phyloP scores from a whole-genome alignment of 169 alveolate species.

The Cytauxzoon felis region DNA sequence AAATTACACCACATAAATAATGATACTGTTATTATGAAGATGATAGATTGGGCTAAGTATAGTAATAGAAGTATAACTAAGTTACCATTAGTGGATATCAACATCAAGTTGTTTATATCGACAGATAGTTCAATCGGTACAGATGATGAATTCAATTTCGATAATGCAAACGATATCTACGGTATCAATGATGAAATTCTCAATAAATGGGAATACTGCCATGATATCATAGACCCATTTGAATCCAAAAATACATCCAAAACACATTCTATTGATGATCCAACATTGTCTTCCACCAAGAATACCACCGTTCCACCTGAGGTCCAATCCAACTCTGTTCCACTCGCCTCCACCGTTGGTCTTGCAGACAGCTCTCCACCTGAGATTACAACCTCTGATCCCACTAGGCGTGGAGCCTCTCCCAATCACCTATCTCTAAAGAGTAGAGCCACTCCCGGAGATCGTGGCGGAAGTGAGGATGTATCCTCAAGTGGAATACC shows the following conservation, averaged over 20 bases:
- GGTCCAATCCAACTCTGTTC: background rate
- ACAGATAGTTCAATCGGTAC: background rate
- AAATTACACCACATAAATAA: no score
- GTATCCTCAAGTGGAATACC: no score
- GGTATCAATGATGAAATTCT: constrained; percentile 15
- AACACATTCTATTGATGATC: background rate
- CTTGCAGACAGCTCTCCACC: no score
- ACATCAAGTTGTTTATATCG: background rate
- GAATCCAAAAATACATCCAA: background rate
- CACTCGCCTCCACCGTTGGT: no score
- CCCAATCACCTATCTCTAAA: no score
- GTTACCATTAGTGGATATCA: background rate
- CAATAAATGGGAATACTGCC: constrained; percentile 36
- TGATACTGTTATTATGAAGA: no score
- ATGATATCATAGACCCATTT: constrained; percentile 41
- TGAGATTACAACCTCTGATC: no score
- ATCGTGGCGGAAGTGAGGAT: no score
- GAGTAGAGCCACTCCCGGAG: no score
- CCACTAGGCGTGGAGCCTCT: no score
- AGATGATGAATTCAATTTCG: background rate
- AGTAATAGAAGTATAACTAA: background rate
- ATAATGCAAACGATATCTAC: constrained; percentile 8
- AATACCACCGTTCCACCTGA: background rate
- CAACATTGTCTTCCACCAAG: no score
- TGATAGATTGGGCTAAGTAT: no score